phyloP scores from a whole-genome alignment of 257 asterid species.

The Rauvolfia tetraphylla region DNA sequence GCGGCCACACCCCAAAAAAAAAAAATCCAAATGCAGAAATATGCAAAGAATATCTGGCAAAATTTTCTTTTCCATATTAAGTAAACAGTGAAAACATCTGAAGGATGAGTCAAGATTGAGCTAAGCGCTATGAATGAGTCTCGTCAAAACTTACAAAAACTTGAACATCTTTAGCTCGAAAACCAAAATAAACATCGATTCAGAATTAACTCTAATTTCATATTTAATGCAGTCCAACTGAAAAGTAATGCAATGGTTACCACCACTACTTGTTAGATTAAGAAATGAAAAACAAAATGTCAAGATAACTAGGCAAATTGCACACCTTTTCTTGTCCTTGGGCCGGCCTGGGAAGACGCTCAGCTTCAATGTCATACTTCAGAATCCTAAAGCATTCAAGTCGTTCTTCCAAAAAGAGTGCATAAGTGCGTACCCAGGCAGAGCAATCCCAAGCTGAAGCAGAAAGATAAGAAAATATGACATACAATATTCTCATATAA shows the following conservation, averaged over 20 bases:
- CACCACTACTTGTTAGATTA: neutral
- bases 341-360: constrained; percentile 79
- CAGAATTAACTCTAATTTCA: neutral
- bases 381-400: constrained; percentile 80
- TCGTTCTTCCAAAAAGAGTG: constrained; percentile 85
- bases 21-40: neutral
- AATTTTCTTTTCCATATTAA: neutral
- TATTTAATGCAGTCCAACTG: neutral
- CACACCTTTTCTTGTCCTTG: constrained; percentile 85
- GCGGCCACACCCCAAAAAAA: too few relatives aligned
- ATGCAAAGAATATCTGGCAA: too few relatives aligned
- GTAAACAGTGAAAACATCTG: neutral
- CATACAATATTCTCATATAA: neutral
- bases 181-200: neutral
- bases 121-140: neutral
- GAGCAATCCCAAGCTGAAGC: constrained; percentile 94
- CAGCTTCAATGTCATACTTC: constrained; percentile 89
- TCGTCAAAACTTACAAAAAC: neutral
- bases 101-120: neutral
- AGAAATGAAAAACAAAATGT: neutral
- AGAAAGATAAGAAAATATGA: neutral
- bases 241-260: neutral
- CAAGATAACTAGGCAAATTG: neutral
- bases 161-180: neutral
- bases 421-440: constrained; percentile 93